Base-by-base conservation (phyloP, 75 land plant genomes). In the Pinus taeda region DNA sequence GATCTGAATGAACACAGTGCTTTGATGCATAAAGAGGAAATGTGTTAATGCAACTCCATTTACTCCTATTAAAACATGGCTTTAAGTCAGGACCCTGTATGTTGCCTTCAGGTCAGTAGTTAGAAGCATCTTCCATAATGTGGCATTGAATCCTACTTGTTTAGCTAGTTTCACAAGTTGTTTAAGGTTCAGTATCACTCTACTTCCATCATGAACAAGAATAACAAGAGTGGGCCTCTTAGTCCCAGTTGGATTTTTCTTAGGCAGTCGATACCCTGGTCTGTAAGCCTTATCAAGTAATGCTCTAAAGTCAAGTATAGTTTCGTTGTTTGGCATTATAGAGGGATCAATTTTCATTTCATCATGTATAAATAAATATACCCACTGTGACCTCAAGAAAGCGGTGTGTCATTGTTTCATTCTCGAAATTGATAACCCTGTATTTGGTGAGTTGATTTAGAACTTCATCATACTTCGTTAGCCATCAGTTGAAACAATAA, bases 1-100 rank as follows among this genome's bases (percentile, higher is more conserved):
- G 12, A 87, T 73, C 75, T 87, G 88, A 39, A 87, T 81, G 78
- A 87, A 76, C 56, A 83, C 85, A 12, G 81, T 59, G 56, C 87
- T 87, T 6, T 81, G 87, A 21, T 80, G 77, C 88, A 87, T 77
- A 84, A 87, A 87, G 37, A 87, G 62, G 59, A 87, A 81, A 55
- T 87, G 88, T 3, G 88, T 87, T 77, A 84, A 14, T 15, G 83
- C 88, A 8, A 87, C 88, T 18, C 87, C 88, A 62, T 87, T 87
- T 29, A 87, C 87, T 3, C 88, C 88, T 78, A 84, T 73, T 60
- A 87, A 60, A 15, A 78, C 80, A 45, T 87, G 87, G 49, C 74
- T 79, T 15, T 14, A 45, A 74, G 75, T 78, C 56, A 87, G 62
- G 26, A 72, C 4, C 74, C 42, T 22, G 77, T 85, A 87, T n/a